Base-by-base conservation (phyloP, 75 land plant genomes). In the Cupressus sempervirens region DNA sequence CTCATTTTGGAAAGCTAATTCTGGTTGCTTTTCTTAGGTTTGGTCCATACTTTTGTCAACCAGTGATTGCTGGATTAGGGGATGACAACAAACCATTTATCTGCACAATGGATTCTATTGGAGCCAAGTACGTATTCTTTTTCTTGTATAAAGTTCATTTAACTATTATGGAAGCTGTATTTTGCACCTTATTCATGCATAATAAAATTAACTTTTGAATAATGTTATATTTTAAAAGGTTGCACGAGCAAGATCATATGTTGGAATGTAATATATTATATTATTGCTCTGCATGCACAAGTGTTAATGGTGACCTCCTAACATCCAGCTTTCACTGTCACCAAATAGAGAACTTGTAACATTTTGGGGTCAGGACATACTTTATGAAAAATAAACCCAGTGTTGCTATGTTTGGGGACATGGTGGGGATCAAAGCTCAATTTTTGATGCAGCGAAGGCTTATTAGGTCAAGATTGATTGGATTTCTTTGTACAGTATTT, bases 41-140 rank as follows among this genome's bases (percentile, higher is more conserved):
- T 92, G 99, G 99, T 84, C 99, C 99, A 54, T 97, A 96, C 89
- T 93, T 97, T 84, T 93, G 95, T 83, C 96, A 96, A 84, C 99
- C 99, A 72, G 95, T 97, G 46, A 97, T 97, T 89, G 99, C 98
- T 86, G 99, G 99, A 45, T 86, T 97, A 67, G 89, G 91, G 6
- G 98, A 94, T 65, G 94, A 94, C 76, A 91, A 92, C 73, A 91
- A 90, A 77, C 99, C 99, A 6, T 97, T 96, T 86, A 97, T 97
- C 82, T 97, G 99, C 93, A 96, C 99, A 0, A 97, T 95, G 94
- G 99, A 97, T 83, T 92, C 94, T 30, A 92, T 97, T 89, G 99
- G 99, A 76, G 99, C 99, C 82, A 97, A 95, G 99, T 97, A 92
- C 53, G 93, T 90, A n/a, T 45, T 80, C n/a, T 43, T 79, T 29